These are phyloP conservation scores for Serendipita sp. DNA, from an alignment of 768 basidiomycete species.

Conservation along the genomic window DNA sequence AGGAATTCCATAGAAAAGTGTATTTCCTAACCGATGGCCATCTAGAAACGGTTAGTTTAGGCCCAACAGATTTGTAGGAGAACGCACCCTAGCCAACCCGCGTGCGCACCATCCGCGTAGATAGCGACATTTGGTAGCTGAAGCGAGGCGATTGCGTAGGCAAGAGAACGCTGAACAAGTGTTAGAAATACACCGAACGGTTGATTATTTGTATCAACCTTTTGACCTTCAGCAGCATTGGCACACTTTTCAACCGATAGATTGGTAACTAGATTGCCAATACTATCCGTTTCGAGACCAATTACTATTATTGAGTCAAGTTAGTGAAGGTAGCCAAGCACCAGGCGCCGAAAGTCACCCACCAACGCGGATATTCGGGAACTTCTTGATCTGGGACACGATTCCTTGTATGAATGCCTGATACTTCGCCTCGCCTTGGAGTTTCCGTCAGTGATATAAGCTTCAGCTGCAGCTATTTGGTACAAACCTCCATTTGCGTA, in stretches of 20 bases:
- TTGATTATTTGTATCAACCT: conserved; percentile 8
- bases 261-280: conserved; percentile 22
- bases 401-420: conserved; percentile 12
- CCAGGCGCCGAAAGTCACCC: neutral
- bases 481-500: conserved; percentile 17
- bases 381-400: conserved; percentile 15
- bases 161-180: conserved; percentile 8
- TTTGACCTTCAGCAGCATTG: conserved; percentile 19
- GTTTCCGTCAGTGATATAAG: neutral
- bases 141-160: conserved; percentile 20
- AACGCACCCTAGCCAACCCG: conserved; percentile 23
- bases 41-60: neutral
- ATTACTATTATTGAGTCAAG: conserved; percentile 10
- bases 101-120: conserved; percentile 22
- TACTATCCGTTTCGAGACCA: conserved; percentile 22
- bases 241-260: conserved; percentile 19
- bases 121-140: conserved; percentile 18
- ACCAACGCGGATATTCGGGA: conserved; percentile 16
- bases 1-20: neutral
- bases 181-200: neutral
- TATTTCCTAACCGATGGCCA: neutral
- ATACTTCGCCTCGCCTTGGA: conserved; percentile 16
- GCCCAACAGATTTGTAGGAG: neutral
- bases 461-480: neutral
- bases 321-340: neutral